Base-by-base conservation (phyloP, 179 eudicot genomes). In the Spergularia azorica region DNA sequence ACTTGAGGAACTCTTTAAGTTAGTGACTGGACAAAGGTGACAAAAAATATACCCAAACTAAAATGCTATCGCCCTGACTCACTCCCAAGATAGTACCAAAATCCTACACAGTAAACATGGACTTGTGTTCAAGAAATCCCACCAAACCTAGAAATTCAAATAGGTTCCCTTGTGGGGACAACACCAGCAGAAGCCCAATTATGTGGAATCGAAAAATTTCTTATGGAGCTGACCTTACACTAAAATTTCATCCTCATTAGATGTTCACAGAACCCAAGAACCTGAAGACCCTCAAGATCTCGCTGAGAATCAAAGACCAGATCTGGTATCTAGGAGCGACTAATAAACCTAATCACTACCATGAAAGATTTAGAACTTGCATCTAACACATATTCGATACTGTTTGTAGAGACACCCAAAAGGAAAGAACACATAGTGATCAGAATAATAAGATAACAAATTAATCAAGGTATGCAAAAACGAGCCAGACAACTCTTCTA, bases 401-500 rank as follows among this genome's bases (percentile, higher is more conserved):
- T 9, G 20, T 16, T 15, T 15, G 4, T 36, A 36, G 39, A 3
- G 39, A 36, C 39, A 36, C 4, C 39, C 39, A 36, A 36, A 36
- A 36, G 62, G 32, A 2, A 32, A 57, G 63, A 20, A 36, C 9
- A 10, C 15, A 17, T 15, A 17, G 43, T 12, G 55, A 39, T 56
- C 39, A 65, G 32, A 66, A 21, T 56, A 36, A n/a, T 5, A 18
- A 58, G 32, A 18, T 59, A 4, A 9, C 8, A 59, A 9, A 59
- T 17, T 39, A 16, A 18, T 39, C 39, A 17, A 21, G 48, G 55
- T 15, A 48, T 61, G 38, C 64, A 36, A 39, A 59, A 60, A 11
- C 10, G 65, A 67, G 72, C 36, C 32, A 26, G 41, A 39, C 71
- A 68, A 70, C 43, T 68, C 52, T 74, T 36, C 39, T 71, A 62